phyloP scores from a whole-genome alignment of 2,329 filamentous ascomycete species.

The Trichoderma sp. region DNA sequence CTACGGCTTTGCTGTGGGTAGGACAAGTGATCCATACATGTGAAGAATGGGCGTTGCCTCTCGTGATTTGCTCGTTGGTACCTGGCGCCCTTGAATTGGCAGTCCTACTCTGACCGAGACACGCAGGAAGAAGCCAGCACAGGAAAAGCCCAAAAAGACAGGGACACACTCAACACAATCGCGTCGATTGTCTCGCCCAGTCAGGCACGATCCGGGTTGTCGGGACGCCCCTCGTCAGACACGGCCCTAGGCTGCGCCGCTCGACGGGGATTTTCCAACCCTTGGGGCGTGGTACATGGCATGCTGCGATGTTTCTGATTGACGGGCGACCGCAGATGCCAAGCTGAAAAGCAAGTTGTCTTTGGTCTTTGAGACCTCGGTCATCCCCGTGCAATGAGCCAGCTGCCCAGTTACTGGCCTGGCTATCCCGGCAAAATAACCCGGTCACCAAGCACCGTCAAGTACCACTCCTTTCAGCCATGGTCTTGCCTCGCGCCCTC shows the following conservation, averaged over 20 bases:
- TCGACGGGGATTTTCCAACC: slow-evolving; percentile 4
- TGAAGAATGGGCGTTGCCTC: slow-evolving; percentile 5
- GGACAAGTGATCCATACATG: neutral
- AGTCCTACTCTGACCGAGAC: slow-evolving; percentile 25
- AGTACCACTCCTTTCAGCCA: slow-evolving; percentile 4
- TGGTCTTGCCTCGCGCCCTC: slow-evolving; percentile 13
- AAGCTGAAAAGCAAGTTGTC: slow-evolving; percentile 4
- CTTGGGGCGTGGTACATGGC: neutral
- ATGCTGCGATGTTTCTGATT: slow-evolving; percentile 15
- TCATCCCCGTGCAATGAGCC: slow-evolving; percentile 24
- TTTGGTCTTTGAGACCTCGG: slow-evolving; percentile 23
- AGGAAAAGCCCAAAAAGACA: neutral
- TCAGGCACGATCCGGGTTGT: slow-evolving; percentile 26
- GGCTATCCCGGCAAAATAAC: slow-evolving; percentile 20
- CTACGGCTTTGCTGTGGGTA: slow-evolving; percentile 7
- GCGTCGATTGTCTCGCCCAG: slow-evolving; percentile 13
- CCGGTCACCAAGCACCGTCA: slow-evolving; percentile 18
- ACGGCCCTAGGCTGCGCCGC: slow-evolving; percentile 12
- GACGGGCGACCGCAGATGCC: slow-evolving; percentile 1
- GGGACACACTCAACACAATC: slow-evolving; percentile 15
- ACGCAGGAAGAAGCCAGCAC: slow-evolving; percentile 1
- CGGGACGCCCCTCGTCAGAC: slow-evolving; percentile 22
- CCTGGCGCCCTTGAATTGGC: neutral
- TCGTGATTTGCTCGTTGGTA: slow-evolving; percentile 23
- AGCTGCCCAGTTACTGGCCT: slow-evolving; percentile 19